phyloP scores from a whole-genome alignment of 352 stramenopile genomes.

The Peronospora destructor region DNA sequence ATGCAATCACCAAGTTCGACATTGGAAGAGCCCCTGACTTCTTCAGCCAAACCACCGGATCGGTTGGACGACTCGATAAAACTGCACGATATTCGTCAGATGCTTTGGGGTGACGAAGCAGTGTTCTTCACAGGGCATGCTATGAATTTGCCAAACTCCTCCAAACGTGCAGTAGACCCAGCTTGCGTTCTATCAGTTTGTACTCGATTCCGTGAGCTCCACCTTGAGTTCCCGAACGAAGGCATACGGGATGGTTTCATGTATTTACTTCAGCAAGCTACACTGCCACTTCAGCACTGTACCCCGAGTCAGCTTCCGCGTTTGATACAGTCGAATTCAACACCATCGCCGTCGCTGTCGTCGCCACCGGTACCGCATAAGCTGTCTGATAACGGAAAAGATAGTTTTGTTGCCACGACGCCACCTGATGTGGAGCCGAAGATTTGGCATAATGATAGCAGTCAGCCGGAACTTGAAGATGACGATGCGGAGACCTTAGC shows the following conservation, averaged over 20 bases:
- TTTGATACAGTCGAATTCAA: slow-evolving; percentile 3
- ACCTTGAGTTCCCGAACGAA: slow-evolving; percentile 63
- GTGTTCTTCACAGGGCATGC: slow-evolving; percentile 50
- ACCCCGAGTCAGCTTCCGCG: slow-evolving; percentile 10
- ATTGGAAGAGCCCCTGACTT: slow-evolving; percentile 10
- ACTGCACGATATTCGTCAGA: slow-evolving; percentile 46
- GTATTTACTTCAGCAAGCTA: slow-evolving; percentile 61
- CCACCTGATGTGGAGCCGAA: slow-evolving; percentile 13
- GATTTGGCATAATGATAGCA: slow-evolving; percentile 7
- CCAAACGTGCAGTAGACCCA: slow-evolving; percentile 49
- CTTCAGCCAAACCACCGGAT: no score
- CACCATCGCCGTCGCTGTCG: slow-evolving; percentile 8
- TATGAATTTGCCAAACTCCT: slow-evolving; percentile 35
- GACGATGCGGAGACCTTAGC: slow-evolving; percentile 10
- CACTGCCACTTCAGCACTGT: slow-evolving; percentile 37
- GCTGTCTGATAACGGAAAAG: slow-evolving; percentile 2
- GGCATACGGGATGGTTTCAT: slow-evolving; percentile 60
- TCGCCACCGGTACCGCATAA: slow-evolving; percentile 11
- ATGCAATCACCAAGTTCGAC: slow-evolving; percentile 10
- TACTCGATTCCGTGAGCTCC: slow-evolving; percentile 56
- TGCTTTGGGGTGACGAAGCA: slow-evolving; percentile 41
- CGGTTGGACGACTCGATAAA: slow-evolving; percentile 54
- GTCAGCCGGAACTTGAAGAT: slow-evolving; percentile 23
- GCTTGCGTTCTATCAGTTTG: slow-evolving; percentile 52
- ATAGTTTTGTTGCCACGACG: slow-evolving; percentile 14